Percentiles rank a stretch among this genome's conserved stretches.
phyloP scores from a whole-genome alignment of 495 filamentous ascomycete species.

The Tuber calosporum region DNA sequence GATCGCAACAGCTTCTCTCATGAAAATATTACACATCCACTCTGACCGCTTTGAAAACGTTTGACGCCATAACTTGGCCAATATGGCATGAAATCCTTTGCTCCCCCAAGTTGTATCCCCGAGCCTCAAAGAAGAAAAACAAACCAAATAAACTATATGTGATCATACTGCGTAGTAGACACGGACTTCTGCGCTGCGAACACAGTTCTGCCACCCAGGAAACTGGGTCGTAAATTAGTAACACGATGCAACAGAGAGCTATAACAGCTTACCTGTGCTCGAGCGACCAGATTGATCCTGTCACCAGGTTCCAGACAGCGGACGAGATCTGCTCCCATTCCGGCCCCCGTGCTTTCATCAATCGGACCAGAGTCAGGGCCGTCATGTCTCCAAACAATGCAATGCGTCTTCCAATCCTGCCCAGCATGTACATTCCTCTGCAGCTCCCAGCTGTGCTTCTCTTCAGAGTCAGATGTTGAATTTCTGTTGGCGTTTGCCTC shows the following conservation, averaged over 20 bases:
- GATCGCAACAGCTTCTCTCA: neutral
- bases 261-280: conserved; percentile 15
- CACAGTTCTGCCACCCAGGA: conserved; percentile 20
- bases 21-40: neutral
- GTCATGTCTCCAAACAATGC: conserved; percentile 18
- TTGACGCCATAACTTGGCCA: neutral
- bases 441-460: conserved; percentile 12
- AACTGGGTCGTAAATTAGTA: conserved; percentile 5
- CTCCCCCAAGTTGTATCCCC: neutral
- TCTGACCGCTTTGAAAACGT: neutral
- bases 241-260: too few species aligned
- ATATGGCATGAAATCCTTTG: neutral
- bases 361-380: neutral
- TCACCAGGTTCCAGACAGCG: conserved; percentile 19
- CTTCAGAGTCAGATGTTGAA: neutral
- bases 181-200: conserved; percentile 19
- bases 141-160: neutral
- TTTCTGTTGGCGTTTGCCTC: neutral
- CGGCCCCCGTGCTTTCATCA: neutral
- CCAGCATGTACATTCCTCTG: conserved; percentile 23
- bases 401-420: neutral
- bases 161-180: conserved; percentile 19
- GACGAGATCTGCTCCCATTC: conserved; percentile 18
- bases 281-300: conserved; percentile 19
- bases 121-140: neutral